A percentile compares a stretch with the other conserved stretches of the same genome.
Conservation (phyloP, 179 eudicot genomes). For the Silene vulgaris region DNA sequence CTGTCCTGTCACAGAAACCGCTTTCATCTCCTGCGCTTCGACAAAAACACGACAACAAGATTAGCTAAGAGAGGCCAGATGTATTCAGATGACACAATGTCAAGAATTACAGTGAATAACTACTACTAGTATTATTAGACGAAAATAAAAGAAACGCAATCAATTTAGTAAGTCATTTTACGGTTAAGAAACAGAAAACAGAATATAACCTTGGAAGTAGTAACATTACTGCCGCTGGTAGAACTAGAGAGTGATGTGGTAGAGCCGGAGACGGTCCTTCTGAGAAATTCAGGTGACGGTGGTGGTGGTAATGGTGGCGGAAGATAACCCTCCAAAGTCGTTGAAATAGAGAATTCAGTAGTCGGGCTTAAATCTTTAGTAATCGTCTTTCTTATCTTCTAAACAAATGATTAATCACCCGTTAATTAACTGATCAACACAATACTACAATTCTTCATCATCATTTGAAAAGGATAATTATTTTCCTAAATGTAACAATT, state of each 20-base stretch:
- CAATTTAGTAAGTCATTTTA: neutral
- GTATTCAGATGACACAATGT: too few relatives aligned
- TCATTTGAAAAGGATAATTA: too few relatives aligned
- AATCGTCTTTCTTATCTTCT: neutral
- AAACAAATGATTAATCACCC: neutral
- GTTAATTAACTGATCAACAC: neutral
- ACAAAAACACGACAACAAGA: neutral
- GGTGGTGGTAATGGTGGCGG: constrained; percentile 17
- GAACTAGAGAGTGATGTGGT: neutral
- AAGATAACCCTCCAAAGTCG: neutral
- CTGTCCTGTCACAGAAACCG: neutral
- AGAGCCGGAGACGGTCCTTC: constrained; percentile 1
- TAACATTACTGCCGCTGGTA: neutral
- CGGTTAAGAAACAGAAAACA: neutral
- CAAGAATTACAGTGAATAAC: too few relatives aligned
- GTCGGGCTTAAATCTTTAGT: neutral
- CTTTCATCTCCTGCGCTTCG: neutral
- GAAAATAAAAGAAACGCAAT: neutral
- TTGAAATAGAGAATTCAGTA: neutral
- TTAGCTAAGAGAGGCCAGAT: too few relatives aligned
- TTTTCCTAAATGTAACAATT: too few relatives aligned
- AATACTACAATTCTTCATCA: neutral
- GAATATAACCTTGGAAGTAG: too few relatives aligned
- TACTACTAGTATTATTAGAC: too few relatives aligned
- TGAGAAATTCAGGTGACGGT: constrained; percentile 13